phyloP scores from a whole-genome alignment of 345 rosid species.

The Kandelia obovata region DNA sequence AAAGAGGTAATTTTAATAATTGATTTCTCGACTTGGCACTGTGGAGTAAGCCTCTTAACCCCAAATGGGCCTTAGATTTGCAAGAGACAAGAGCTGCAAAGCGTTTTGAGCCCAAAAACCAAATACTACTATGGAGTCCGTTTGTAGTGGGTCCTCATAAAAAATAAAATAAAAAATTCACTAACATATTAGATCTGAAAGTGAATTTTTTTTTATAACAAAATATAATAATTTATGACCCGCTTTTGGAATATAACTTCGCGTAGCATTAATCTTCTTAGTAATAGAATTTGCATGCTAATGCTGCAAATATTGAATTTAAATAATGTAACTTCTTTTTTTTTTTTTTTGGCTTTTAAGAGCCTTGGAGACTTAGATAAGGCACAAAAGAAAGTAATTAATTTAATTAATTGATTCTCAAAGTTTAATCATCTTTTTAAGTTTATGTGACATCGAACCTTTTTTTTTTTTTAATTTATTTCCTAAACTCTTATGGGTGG shows the following conservation, averaged over 20 bases:
- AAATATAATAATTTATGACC: no score
- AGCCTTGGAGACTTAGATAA: slow-evolving; percentile 9
- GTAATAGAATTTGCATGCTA: no score
- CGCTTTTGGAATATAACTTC: no score
- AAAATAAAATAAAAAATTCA: neutral
- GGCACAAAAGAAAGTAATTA: slow-evolving; percentile 8
- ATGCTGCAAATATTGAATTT: no score
- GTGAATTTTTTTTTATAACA: no score
- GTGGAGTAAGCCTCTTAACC: neutral
- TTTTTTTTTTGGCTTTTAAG: slow-evolving; percentile 2
- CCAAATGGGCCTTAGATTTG: slow-evolving; percentile 19
- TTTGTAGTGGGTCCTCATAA: neutral
- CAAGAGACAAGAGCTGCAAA: neutral
- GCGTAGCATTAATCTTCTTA: no score
- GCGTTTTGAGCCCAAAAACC: neutral
- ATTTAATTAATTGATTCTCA: neutral
- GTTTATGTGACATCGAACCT: slow-evolving; percentile 19
- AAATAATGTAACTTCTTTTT: slow-evolving; percentile 11
- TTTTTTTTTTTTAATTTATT: neutral
- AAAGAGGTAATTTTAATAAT: neutral
- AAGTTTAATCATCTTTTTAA: neutral
- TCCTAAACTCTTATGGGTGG: slow-evolving; percentile 9
- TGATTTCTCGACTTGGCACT: no score
- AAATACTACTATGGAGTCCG: neutral
- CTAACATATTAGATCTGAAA: no score